A percentile compares a stretch with the other conserved stretches of the same genome.
Evolutionary conservation across 139 green algal genomes (phyloP).

Genomic region (Tetraselmis striata): DNA sequence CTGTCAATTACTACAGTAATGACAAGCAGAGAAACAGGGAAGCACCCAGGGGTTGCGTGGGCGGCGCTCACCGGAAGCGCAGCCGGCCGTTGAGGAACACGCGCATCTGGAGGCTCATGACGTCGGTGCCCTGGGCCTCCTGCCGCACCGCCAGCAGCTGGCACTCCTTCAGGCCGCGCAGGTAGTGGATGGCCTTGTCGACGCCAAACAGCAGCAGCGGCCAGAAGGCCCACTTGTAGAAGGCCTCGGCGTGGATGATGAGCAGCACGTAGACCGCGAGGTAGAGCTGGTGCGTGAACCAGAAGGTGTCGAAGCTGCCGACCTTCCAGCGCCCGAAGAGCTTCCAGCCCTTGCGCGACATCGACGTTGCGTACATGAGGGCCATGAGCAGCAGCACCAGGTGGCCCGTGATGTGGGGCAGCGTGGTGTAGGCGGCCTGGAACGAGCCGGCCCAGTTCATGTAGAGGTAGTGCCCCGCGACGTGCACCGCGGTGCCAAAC

Average conservation of each 20-base stretch:
- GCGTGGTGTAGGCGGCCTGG: background rate
- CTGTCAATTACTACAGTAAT: no score
- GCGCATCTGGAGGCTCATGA: conserved; percentile 8
- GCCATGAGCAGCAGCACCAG: background rate
- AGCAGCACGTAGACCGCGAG: conserved; percentile 7
- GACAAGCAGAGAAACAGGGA: no score
- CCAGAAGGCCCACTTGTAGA: conserved; percentile 16
- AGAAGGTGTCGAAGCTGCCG: conserved; percentile 12
- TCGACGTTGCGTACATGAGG: conserved; percentile 5
- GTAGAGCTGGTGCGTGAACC: conserved; percentile 8
- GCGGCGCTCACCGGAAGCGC: no score
- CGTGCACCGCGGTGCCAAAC: conserved; percentile 5
- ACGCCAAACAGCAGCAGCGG: conserved; percentile 2
- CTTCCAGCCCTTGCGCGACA: background rate
- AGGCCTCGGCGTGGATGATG: conserved; percentile 1
- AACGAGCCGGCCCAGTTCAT: background rate
- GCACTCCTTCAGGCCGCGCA: background rate
- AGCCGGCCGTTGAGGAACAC: background rate
- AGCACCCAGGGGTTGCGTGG: no score
- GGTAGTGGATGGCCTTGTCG: background rate
- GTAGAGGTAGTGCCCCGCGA: conserved; percentile 1
- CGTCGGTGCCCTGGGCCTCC: conserved; percentile 5
- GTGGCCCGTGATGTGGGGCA: background rate
- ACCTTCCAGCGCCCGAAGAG: background rate
- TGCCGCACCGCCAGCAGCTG: background rate